Percentiles rank a stretch among this genome's conserved stretches.
phyloP scores from a whole-genome alignment of 352 stramenopile genomes.

The Globisporangium okanoganense region DNA sequence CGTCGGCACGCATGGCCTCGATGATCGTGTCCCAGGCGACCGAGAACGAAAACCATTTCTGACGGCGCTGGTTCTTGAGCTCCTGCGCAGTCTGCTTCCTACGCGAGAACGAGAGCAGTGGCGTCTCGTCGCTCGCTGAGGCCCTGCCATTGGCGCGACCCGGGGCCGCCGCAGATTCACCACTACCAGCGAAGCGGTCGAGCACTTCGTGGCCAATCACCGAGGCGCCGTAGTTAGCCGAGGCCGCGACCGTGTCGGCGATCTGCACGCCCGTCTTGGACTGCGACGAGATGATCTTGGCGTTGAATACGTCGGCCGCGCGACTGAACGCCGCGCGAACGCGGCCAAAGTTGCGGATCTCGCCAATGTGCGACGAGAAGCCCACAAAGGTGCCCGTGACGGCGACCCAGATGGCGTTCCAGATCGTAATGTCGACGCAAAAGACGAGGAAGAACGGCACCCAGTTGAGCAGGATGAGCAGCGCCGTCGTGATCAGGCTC shows the following conservation, averaged over 20 bases:
- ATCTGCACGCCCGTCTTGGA: slow-evolving; percentile 77
- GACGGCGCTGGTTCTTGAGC: slow-evolving; percentile 90
- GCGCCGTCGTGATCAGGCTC: slow-evolving; percentile 74
- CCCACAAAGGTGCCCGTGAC: slow-evolving; percentile 96
- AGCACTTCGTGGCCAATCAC: slow-evolving; percentile 54
- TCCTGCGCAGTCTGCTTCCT: slow-evolving; percentile 79
- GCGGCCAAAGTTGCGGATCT: slow-evolving; percentile 92
- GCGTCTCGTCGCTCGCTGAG: slow-evolving; percentile 54
- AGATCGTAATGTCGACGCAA: slow-evolving; percentile 98
- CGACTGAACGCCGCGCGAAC: slow-evolving; percentile 85
- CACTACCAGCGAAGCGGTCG: slow-evolving; percentile 43
- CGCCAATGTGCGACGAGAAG: slow-evolving; percentile 95
- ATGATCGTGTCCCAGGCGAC: slow-evolving; percentile 98
- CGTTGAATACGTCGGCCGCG: slow-evolving; percentile 83
- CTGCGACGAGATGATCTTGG: slow-evolving; percentile 73
- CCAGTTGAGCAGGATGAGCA: slow-evolving; percentile 96
- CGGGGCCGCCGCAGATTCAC: slow-evolving; percentile 14
- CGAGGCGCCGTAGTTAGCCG: slow-evolving; percentile 40
- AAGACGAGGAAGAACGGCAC: slow-evolving; percentile 97
- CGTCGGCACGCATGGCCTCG: slow-evolving; percentile 92
- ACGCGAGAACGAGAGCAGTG: slow-evolving; percentile 80
- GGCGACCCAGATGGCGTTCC: slow-evolving; percentile 96
- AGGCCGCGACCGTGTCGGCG: slow-evolving; percentile 21
- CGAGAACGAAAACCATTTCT: slow-evolving; percentile 98
- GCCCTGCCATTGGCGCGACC: neutral